Base-by-base conservation (phyloP, 768 basidiomycete genomes). In the Kondoa malvinella region DNA sequence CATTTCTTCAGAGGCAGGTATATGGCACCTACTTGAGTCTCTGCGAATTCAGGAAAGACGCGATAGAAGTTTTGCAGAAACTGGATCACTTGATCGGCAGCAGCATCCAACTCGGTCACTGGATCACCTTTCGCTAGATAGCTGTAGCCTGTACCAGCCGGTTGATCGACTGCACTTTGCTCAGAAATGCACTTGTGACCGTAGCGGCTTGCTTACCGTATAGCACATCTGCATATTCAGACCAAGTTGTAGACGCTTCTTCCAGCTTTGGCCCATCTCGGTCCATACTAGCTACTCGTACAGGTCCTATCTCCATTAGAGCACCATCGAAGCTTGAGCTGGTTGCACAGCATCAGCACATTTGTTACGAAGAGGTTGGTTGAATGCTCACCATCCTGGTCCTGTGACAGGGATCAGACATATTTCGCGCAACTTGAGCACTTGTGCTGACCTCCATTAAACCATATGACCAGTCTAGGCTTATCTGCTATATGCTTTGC, bases 381-480 rank as follows among this genome's bases (percentile, higher is more conserved):
- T 68, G 25, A 27, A 50, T 50, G 21, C 40, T 50, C 12, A 50
- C 40, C 26, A 26, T 56, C 32, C 68, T 67, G 64, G 17, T 62
- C 67, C 32, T 3, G 26, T 0, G 34, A 21, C 32, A 8, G 25
- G 15, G 1, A 3, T 25, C 15, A 2, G 50, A 56, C 34, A 66
- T 8, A 1, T 1, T 1, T 17, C n/a, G 40, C n/a, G 16, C 1
- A 21, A 66, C 58, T 31, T 67, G 27, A 57, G 57, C 17, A 58
- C 12, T n/a, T n/a, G 58, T 30, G 40, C 50, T n/a, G n/a, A 77
- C 85, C 74, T 74, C 89, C 92, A 78, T 96, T 96, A 75, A 97
- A 92, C 95, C 95, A 99, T 74, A 97, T 89, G 74, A 97, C 82
- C 8, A 96, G 77, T 34, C 94, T 80, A 76, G 92, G 86, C 76